Conservation (phyloP, 176 grass and related monocot genomes). For the Triticum monococcum region DNA sequence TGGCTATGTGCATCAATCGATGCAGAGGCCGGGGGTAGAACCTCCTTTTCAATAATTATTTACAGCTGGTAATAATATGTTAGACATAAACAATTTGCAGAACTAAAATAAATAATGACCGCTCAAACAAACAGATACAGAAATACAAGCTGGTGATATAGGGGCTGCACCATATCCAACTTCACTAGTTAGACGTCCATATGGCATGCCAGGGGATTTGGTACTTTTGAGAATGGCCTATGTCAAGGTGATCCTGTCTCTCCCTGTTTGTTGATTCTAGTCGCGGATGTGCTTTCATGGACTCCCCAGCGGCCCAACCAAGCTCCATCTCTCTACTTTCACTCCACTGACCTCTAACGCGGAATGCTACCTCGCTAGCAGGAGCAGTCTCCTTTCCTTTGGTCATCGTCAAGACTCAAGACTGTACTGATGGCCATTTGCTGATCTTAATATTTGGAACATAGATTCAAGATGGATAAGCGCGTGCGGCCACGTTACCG, state of each 20-base stretch:
- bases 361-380: neutral
- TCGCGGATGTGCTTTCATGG: neutral
- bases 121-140: constrained; percentile 11
- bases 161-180: neutral
- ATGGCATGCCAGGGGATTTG: neutral
- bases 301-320: neutral
- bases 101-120: neutral
- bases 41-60: neutral
- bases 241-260: neutral
- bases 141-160: neutral
- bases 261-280: neutral
- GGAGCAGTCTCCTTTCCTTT: neutral
- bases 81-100: neutral
- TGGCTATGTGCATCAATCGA: neutral
- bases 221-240: neutral
- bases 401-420: neutral
- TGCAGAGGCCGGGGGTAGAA: neutral
- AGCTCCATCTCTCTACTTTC: neutral
- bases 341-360: neutral
- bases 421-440: neutral
- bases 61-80: neutral
- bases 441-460: neutral
- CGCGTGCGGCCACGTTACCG: neutral
- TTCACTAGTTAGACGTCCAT: neutral
- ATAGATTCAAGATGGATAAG: neutral